These are phyloP conservation scores for Tinospora cordifolia DNA, from an alignment of 164 flowering plant genomes.

Conservation along the genomic window DNA sequence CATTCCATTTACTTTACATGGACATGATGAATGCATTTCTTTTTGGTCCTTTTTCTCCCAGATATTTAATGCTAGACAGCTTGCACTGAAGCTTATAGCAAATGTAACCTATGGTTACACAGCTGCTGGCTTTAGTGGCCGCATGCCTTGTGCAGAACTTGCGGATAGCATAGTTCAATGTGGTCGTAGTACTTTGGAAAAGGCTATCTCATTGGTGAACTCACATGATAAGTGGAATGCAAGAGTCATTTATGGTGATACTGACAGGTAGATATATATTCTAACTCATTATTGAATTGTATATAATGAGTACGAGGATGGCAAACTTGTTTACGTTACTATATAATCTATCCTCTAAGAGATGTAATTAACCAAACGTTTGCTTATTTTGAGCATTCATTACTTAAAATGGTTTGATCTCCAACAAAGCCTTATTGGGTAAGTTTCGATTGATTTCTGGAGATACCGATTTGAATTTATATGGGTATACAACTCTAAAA, in stretches of 20 bases:
- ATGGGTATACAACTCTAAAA: neutral
- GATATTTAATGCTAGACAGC: constrained; percentile 94
- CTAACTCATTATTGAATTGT: neutral
- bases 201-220: constrained; percentile 80
- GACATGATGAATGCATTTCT: neutral
- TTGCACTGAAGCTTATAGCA: constrained; percentile 91
- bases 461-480: no score
- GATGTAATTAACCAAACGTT: no score
- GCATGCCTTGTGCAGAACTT: constrained; percentile 99
- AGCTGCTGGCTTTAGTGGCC: constrained; percentile 99
- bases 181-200: constrained; percentile 91
- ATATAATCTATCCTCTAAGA: no score
- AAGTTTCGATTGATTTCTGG: no score
- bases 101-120: constrained; percentile 98
- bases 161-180: constrained; percentile 99
- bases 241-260: constrained; percentile 90
- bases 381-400: no score
- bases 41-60: constrained; percentile 16
- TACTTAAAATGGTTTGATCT: no score
- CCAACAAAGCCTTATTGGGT: no score
- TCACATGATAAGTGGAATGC: constrained; percentile 82
- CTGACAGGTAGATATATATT: constrained; percentile 64
- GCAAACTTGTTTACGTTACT: no score
- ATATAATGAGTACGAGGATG: neutral
- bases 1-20: neutral